Percentiles rank a stretch among this genome's conserved stretches.
Conservation (phyloP, 2,329 filamentous ascomycete genomes). For the Anthostomella pinea region DNA sequence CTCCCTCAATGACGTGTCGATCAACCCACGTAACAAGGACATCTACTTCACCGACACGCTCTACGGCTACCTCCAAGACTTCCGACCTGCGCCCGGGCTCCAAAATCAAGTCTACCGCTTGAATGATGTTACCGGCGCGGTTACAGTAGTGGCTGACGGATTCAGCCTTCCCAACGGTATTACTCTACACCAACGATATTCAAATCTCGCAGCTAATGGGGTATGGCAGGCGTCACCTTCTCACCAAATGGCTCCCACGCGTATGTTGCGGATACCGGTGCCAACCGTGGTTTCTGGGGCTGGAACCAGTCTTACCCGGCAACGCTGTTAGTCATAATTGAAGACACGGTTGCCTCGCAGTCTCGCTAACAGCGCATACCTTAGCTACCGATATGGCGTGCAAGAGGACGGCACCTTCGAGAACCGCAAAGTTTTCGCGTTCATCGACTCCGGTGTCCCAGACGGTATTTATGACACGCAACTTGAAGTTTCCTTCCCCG, state of each 20-base stretch:
- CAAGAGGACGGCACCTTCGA: constrained; percentile 43
- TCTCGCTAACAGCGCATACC: constrained; percentile 1
- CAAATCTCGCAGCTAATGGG: not conserved
- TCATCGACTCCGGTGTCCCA: constrained; percentile 49
- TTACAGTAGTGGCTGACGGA: constrained; percentile 56
- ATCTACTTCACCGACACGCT: constrained; percentile 64
- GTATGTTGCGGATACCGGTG: constrained; percentile 58
- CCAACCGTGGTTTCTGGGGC: constrained; percentile 43
- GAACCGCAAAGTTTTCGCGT: constrained; percentile 55
- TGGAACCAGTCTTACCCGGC: constrained; percentile 40
- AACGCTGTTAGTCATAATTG: constrained; percentile 48
- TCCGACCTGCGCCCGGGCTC: constrained; percentile 50
- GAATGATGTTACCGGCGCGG: constrained; percentile 46
- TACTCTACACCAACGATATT: not conserved
- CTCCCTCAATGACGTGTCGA: constrained; percentile 56
- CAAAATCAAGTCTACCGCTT: constrained; percentile 59
- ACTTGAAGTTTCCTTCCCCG: too few relatives aligned
- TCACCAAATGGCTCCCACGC: constrained; percentile 49
- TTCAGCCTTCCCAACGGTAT: constrained; percentile 53
- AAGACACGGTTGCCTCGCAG: too few relatives aligned
- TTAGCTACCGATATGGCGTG: constrained; percentile 46
- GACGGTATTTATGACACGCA: constrained; percentile 49
- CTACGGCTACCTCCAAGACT: constrained; percentile 57
- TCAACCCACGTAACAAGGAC: constrained; percentile 52
- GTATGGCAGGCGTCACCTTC: constrained; percentile 47